Conservation (phyloP, 2,329 filamentous ascomycete species). For the Sporothrix inflata region DNA sequence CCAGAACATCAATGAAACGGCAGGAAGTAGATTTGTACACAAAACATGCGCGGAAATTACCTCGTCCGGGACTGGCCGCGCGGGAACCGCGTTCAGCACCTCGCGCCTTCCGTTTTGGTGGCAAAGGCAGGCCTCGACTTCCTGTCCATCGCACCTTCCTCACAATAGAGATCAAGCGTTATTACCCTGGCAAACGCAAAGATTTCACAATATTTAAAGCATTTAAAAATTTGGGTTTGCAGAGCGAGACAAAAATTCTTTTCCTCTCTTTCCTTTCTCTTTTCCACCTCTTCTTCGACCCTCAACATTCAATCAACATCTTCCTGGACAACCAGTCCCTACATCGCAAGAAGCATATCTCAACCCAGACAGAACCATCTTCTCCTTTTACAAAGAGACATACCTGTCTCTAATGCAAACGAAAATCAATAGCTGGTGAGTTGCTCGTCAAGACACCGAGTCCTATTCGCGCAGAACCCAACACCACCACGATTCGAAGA, state of each 20-base stretch:
- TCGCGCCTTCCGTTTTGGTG: slow-evolving; percentile 22
- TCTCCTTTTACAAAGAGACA: neutral
- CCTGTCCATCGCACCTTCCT: slow-evolving; percentile 21
- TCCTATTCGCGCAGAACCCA: neutral
- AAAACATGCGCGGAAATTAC: neutral
- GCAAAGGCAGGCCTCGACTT: neutral
- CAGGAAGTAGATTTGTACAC: neutral
- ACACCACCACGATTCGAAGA: neutral
- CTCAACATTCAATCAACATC: neutral
- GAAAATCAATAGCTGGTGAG: slow-evolving; percentile 6
- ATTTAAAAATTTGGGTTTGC: neutral
- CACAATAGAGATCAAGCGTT: neutral
- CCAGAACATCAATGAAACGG: neutral
- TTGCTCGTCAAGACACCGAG: neutral
- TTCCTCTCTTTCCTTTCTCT: neutral
- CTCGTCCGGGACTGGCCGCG: neutral
- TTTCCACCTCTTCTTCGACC: neutral
- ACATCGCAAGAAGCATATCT: neutral
- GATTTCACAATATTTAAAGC: neutral
- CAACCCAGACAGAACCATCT: neutral
- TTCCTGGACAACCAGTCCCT: neutral
- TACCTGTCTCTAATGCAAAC: neutral
- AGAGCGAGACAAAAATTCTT: neutral
- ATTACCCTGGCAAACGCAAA: neutral
- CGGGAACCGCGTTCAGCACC: neutral